Percentiles rank a stretch among this genome's conserved stretches.
phyloP scores from a whole-genome alignment of 495 filamentous ascomycete genomes.

The Lepidopterella palustris region DNA sequence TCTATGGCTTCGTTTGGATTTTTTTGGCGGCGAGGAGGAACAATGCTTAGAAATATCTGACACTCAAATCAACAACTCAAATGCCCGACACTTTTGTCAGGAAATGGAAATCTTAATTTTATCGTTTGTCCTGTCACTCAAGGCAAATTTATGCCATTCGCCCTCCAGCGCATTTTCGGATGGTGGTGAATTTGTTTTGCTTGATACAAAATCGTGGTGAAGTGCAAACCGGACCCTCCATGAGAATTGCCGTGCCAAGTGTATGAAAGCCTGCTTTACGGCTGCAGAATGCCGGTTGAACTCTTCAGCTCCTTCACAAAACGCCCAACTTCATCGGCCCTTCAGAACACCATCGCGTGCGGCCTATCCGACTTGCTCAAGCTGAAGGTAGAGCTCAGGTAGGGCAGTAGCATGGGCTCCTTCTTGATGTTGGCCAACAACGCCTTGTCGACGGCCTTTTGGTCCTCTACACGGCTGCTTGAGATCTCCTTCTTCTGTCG shows the following conservation, averaged over 20 bases:
- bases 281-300: slow-evolving; percentile 27
- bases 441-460: slow-evolving; percentile 95
- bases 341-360: slow-evolving; percentile 3
- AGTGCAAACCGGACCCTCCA: slow-evolving; percentile 26
- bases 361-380: background rate
- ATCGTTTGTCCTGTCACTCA: too few species aligned
- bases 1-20: too few species aligned
- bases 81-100: too few species aligned
- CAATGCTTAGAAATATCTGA: too few species aligned
- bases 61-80: too few species aligned
- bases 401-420: slow-evolving; percentile 78
- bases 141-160: slow-evolving; percentile 14
- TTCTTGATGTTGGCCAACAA: slow-evolving; percentile 91
- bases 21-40: too few species aligned
- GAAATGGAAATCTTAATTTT: too few species aligned
- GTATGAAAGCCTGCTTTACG: slow-evolving; percentile 22
- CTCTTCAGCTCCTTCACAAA: slow-evolving; percentile 27
- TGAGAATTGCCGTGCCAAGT: slow-evolving; percentile 22
- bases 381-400: slow-evolving; percentile 70
- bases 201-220: slow-evolving; percentile 20
- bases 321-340: slow-evolving; percentile 12
- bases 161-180: slow-evolving; percentile 21
- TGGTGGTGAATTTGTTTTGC: slow-evolving; percentile 24
- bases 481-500: slow-evolving; percentile 91
- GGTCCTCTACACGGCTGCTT: slow-evolving; percentile 84